phyloP scores from a whole-genome alignment of 345 rosid species.

The Eucalyptus virginea region DNA sequence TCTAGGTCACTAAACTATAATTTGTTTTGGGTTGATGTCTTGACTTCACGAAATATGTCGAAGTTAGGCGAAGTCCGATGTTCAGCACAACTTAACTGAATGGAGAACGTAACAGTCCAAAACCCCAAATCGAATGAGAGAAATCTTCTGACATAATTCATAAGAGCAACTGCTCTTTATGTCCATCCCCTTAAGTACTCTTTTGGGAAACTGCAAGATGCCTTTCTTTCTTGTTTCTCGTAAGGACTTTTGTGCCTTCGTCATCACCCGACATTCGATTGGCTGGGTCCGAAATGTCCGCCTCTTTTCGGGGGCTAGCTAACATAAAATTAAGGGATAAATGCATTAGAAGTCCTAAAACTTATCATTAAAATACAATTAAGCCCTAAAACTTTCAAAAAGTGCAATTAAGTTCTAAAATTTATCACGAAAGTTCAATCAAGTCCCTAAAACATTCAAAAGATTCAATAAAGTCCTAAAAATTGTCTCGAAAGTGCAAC shows the following conservation, averaged over 20 bases:
- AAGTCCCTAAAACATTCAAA: too few species aligned
- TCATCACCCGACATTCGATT: neutral
- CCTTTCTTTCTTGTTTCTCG: neutral
- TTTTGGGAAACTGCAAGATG: neutral
- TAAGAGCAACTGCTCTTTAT: neutral
- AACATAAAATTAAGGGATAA: neutral
- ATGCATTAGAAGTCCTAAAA: too few species aligned
- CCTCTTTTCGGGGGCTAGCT: neutral
- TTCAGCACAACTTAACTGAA: neutral
- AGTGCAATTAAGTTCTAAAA: too few species aligned
- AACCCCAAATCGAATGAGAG: neutral
- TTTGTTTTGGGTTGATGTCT: neutral
- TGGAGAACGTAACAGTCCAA: neutral
- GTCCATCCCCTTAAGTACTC: neutral
- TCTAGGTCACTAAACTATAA: neutral
- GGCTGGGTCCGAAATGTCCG: neutral
- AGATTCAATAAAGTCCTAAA: too few species aligned
- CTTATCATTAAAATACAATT: too few species aligned
- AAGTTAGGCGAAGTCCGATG: neutral
- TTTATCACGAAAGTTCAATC: too few species aligned
- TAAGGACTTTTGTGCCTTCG: neutral
- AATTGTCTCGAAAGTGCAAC: too few species aligned
- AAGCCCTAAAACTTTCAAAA: too few species aligned
- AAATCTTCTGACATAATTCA: neutral
- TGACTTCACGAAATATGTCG: neutral